A percentile compares a stretch with the other conserved stretches of the same genome.
Evolutionary conservation across 768 basidiomycete genomes (phyloP).

Genomic region (Psilocybe azurescens): DNA sequence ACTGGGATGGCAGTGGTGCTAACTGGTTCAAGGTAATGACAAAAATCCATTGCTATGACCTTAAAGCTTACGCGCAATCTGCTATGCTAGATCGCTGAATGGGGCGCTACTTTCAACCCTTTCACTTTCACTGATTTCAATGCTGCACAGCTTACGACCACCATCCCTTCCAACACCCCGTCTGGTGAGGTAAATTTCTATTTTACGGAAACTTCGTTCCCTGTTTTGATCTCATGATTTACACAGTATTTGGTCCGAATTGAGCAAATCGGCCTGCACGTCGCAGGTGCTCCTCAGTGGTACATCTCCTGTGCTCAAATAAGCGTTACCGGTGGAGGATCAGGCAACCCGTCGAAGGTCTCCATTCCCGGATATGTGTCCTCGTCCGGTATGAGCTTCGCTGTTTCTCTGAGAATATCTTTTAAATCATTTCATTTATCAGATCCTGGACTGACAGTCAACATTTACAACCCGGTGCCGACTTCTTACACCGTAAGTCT

Average conservation of each 20-base stretch:
- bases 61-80: conserved; percentile 23
- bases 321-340: conserved; percentile 46
- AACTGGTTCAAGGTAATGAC: conserved; percentile 57
- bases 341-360: conserved; percentile 49
- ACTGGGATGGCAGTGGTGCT: conserved; percentile 52
- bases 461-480: conserved; percentile 46
- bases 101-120: conserved; percentile 43
- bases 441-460: conserved; percentile 47
- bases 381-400: conserved; percentile 31
- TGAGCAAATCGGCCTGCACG: conserved; percentile 53
- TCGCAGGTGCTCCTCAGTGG: conserved; percentile 49
- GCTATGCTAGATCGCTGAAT: conserved; percentile 42
- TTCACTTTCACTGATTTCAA: conserved; percentile 39
- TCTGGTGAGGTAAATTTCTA: conserved; percentile 39
- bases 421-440: neutral
- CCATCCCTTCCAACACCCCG: conserved; percentile 47
- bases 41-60: neutral
- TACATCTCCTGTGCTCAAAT: conserved; percentile 57
- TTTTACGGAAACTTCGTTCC: neutral
- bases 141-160: conserved; percentile 40
- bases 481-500: conserved; percentile 35
- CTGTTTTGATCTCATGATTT: neutral
- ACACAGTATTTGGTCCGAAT: conserved; percentile 48
- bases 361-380: conserved; percentile 55
- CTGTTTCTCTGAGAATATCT: neutral